These are phyloP conservation scores for Grosmannia huntii DNA, from an alignment of 2,329 filamentous ascomycete genomes.

Conservation along the genomic window DNA sequence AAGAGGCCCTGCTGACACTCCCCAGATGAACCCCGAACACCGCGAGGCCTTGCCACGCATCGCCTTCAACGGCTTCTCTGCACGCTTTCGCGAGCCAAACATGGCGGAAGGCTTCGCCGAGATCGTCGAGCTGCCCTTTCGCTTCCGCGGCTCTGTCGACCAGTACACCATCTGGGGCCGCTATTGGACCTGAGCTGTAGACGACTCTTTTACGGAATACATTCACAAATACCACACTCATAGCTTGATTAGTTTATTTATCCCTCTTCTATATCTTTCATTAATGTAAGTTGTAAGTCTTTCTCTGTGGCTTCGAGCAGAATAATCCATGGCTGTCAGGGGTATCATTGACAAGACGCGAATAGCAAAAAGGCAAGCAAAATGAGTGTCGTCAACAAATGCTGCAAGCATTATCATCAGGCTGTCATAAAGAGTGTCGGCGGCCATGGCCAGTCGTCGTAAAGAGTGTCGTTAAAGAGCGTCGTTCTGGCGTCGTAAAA, in stretches of 20 bases:
- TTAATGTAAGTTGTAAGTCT: background rate
- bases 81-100: constrained; percentile 60
- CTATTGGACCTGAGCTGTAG: constrained; percentile 52
- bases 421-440: background rate
- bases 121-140: constrained; percentile 62
- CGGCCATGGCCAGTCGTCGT: background rate
- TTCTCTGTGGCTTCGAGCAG: background rate
- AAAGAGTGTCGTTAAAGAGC: background rate
- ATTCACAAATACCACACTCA: too few species aligned
- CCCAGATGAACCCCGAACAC: constrained; percentile 68
- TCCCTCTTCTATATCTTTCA: background rate
- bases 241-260: too few species aligned
- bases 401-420: background rate
- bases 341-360: constrained; percentile 6
- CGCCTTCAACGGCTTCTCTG: constrained; percentile 66
- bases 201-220: too few species aligned
- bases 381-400: background rate
- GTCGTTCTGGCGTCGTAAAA: background rate
- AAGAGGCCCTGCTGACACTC: background rate
- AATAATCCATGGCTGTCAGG: constrained; percentile 1
- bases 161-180: constrained; percentile 60
- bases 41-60: constrained; percentile 60
- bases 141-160: constrained; percentile 56
- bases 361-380: background rate
- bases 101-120: constrained; percentile 73